Evolutionary conservation across 495 filamentous ascomycete genomes (phyloP).

Genomic region (Cercophora sp.): DNA sequence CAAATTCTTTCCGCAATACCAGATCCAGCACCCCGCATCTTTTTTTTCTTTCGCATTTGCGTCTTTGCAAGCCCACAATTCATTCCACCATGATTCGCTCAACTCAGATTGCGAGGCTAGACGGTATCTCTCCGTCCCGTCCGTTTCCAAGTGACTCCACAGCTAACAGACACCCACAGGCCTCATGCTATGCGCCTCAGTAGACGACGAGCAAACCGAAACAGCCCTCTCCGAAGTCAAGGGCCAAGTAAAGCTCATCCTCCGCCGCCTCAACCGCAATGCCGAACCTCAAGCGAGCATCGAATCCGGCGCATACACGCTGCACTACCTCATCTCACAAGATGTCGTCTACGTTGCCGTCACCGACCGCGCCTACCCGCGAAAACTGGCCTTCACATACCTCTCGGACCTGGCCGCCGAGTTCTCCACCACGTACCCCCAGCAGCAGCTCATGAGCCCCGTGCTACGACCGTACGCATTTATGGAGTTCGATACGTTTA

Average conservation of each 20-base stretch:
- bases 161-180: slow-evolving; percentile 46
- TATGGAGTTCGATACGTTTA: slow-evolving; percentile 97
- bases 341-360: slow-evolving; percentile 89
- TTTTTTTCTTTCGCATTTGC: too few relatives aligned
- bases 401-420: slow-evolving; percentile 86
- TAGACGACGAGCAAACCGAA: slow-evolving; percentile 75
- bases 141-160: not conserved
- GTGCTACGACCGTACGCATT: slow-evolving; percentile 88
- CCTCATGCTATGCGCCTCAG: slow-evolving; percentile 89
- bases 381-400: slow-evolving; percentile 98
- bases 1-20: too few relatives aligned
- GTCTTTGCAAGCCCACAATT: too few relatives aligned
- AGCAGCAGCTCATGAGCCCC: slow-evolving; percentile 66
- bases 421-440: slow-evolving; percentile 81
- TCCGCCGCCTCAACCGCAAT: slow-evolving; percentile 79
- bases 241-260: slow-evolving; percentile 80
- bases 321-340: slow-evolving; percentile 84
- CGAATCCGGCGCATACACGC: slow-evolving; percentile 69
- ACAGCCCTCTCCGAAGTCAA: slow-evolving; percentile 83
- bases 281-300: slow-evolving; percentile 89
- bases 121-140: slow-evolving; percentile 58
- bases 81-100: slow-evolving; percentile 94
- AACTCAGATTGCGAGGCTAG: slow-evolving; percentile 88
- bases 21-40: too few relatives aligned
- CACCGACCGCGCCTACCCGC: slow-evolving; percentile 88